Evolutionary conservation across 164 flowering plant species (phyloP).

Genomic region (Taxillus chinensis): DNA sequence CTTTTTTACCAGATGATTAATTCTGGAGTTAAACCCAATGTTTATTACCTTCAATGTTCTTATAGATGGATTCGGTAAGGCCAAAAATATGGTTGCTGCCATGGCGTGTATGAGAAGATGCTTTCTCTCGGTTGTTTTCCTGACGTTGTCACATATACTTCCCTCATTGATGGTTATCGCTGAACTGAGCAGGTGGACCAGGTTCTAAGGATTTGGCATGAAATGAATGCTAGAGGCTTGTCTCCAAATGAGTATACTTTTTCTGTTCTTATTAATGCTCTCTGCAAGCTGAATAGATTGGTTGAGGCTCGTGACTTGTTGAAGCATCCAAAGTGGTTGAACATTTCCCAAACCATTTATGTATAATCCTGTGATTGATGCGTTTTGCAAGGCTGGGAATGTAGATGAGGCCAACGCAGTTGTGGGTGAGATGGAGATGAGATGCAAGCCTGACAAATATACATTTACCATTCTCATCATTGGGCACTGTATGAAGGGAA

Average conservation of each 20-base stretch:
- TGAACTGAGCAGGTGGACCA: slow-evolving; percentile 47
- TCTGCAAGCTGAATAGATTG: slow-evolving; percentile 69
- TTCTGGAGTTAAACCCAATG: slow-evolving; percentile 40
- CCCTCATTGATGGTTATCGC: slow-evolving; percentile 70
- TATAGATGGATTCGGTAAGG: slow-evolving; percentile 76
- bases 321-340: slow-evolving; percentile 34
- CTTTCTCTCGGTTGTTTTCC: slow-evolving; percentile 36
- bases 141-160: slow-evolving; percentile 67
- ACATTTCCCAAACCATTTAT: slow-evolving; percentile 54
- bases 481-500: slow-evolving; percentile 95
- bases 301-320: slow-evolving; percentile 59
- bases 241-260: slow-evolving; percentile 64
- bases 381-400: slow-evolving; percentile 81
- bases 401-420: slow-evolving; percentile 74
- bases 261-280: slow-evolving; percentile 47
- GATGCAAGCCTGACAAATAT: slow-evolving; percentile 59
- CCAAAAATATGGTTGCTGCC: slow-evolving; percentile 47
- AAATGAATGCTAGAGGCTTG: slow-evolving; percentile 42
- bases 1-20: slow-evolving; percentile 47
- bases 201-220: slow-evolving; percentile 55
- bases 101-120: slow-evolving; percentile 44
- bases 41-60: slow-evolving; percentile 59
- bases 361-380: slow-evolving; percentile 88
- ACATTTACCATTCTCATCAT: slow-evolving; percentile 86
- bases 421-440: slow-evolving; percentile 59